phyloP scores from a whole-genome alignment of 805 yeast species.

The Saturnispora gosingensis region DNA sequence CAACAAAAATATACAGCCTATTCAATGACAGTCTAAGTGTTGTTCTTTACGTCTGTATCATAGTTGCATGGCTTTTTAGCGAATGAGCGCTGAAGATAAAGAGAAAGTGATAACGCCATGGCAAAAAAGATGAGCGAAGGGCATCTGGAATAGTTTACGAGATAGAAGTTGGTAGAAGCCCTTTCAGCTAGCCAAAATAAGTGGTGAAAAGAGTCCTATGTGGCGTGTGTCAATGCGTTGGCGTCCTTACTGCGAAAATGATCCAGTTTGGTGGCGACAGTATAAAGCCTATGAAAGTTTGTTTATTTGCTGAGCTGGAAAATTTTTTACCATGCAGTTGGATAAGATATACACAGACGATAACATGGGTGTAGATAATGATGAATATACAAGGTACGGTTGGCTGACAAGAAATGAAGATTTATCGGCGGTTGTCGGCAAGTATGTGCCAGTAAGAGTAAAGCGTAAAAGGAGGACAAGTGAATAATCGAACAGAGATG shows the following conservation, averaged over 20 bases:
- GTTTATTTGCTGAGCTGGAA: background rate
- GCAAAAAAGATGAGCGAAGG: background rate
- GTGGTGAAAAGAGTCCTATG: no score
- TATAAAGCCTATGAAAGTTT: background rate
- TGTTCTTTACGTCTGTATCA: background rate
- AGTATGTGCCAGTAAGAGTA: no score
- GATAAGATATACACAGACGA: background rate
- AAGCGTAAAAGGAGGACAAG: no score
- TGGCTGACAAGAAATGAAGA: no score
- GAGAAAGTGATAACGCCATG: background rate
- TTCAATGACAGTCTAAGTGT: background rate
- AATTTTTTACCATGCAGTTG: background rate
- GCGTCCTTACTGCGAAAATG: no score
- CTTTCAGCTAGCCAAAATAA: no score
- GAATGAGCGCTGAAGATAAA: background rate
- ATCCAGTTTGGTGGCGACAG: background rate
- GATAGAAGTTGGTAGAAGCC: no score
- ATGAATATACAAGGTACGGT: no score
- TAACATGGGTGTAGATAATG: no score
- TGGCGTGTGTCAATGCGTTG: no score
- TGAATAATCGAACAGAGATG: no score
- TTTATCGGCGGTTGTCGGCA: no score
- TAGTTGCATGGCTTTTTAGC: background rate
- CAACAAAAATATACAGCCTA: background rate
- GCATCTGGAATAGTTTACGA: background rate